A percentile compares a stretch with the other conserved stretches of the same genome.
These are phyloP conservation scores for Schizonepeta tenuifolia DNA, from an alignment of 257 asterid species.

Conservation along the genomic window DNA sequence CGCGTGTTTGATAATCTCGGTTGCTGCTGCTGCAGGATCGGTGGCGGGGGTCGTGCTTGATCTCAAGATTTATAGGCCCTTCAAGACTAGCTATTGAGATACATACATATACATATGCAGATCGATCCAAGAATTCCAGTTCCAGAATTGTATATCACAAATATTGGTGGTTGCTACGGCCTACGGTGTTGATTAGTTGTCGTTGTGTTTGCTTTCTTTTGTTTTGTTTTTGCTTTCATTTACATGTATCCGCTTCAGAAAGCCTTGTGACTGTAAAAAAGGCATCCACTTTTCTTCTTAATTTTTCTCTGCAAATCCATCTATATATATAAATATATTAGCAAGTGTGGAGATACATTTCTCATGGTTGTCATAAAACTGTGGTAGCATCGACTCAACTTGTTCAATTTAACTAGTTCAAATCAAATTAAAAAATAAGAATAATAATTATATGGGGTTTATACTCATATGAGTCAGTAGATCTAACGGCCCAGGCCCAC, in stretches of 20 bases:
- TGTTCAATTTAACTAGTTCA: too few relatives aligned
- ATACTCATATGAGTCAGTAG: too few relatives aligned
- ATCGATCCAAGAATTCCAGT: too few relatives aligned
- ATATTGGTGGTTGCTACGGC: slow-evolving; percentile 25
- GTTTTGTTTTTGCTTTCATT: slow-evolving; percentile 18
- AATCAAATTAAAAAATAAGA: too few relatives aligned
- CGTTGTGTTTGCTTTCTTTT: slow-evolving; percentile 21
- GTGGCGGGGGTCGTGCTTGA: slow-evolving; percentile 58
- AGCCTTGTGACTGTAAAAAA: slow-evolving; percentile 42
- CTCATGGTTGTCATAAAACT: too few relatives aligned
- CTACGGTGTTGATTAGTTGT: slow-evolving; percentile 19
- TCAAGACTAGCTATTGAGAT: slow-evolving; percentile 46
- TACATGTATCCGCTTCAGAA: background rate
- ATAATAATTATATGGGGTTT: too few relatives aligned
- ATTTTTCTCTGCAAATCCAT: background rate
- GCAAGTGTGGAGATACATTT: background rate
- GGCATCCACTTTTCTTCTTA: slow-evolving; percentile 32
- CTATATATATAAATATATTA: too few relatives aligned
- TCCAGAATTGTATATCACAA: slow-evolving; percentile 18
- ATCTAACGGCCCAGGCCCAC: too few relatives aligned
- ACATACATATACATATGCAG: too few relatives aligned
- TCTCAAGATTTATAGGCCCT: slow-evolving; percentile 58
- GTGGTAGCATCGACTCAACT: too few relatives aligned
- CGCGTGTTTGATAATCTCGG: slow-evolving; percentile 45
- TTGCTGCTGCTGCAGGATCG: slow-evolving; percentile 58